phyloP scores from a whole-genome alignment of 306 rosid species.

The Sicyos edulis region DNA sequence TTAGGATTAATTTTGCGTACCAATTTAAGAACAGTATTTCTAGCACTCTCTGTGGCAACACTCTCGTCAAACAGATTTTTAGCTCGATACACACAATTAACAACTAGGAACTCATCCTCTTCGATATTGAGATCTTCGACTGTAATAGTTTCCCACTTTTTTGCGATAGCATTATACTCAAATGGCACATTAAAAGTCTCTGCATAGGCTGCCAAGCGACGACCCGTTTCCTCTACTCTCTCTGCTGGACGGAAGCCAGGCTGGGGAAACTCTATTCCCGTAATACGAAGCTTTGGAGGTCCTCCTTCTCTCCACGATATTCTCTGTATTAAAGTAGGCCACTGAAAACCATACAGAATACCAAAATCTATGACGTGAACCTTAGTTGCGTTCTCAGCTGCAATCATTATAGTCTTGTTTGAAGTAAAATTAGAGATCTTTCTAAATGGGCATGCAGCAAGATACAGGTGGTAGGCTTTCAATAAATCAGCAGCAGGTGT shows the following conservation, averaged over 20 bases:
- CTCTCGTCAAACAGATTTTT: conserved; percentile 86
- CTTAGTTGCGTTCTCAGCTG: conserved; percentile 36
- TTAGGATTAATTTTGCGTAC: conserved; percentile 66
- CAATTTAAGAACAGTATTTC: conserved; percentile 57
- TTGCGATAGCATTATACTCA: conserved; percentile 77
- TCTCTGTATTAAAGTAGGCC: conserved; percentile 85
- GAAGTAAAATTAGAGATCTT: conserved; percentile 60
- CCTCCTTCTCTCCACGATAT: conserved; percentile 50
- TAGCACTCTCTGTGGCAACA: conserved; percentile 59
- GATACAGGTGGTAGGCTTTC: conserved; percentile 72
- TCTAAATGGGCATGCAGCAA: conserved; percentile 86
- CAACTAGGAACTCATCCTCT: conserved; percentile 57
- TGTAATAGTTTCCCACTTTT: conserved; percentile 73
- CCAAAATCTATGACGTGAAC: conserved; percentile 87
- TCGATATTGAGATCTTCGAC: conserved; percentile 84
- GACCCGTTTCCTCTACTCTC: conserved; percentile 80
- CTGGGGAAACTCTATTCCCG: conserved; percentile 92
- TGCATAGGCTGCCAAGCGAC: conserved; percentile 74
- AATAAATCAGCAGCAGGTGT: conserved; percentile 60
- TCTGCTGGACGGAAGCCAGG: conserved; percentile 97
- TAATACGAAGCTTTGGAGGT: conserved; percentile 76
- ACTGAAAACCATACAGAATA: conserved; percentile 89
- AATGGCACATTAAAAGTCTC: conserved; percentile 62
- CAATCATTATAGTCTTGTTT: conserved; percentile 45
- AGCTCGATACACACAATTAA: conserved; percentile 64